Evolutionary conservation across 2,329 filamentous ascomycete species (phyloP), one percentile per base, ranked within the genome.

Genomic region (Cryphonectria naterciae): DNA sequence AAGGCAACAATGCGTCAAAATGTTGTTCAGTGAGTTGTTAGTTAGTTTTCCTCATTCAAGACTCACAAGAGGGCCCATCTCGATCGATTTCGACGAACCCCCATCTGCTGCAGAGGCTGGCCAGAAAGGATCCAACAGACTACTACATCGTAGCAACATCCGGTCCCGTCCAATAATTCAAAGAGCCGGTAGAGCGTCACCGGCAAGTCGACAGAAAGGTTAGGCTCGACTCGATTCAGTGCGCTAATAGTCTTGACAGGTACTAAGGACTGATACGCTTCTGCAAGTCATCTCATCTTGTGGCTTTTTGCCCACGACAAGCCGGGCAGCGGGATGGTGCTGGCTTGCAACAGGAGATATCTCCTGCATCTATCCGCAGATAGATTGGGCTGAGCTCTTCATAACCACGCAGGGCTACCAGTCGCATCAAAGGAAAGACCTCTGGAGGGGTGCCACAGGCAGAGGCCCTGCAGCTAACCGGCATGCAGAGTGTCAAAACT

Each of bases 101-200:
- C 22, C 46, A 19, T n/a, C 22, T 10, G 10, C 19, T 15, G 43
- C 41, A 22, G 11, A 52, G 63, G 69, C 49, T 37, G 49, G 25
- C 37, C 25, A 41, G 43, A 15, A 25, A 39, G 58, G 43, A 60
- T 22, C 58, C 63, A 70, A 65, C 67, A 60, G 56, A 41, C 52
- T 46, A 52, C 35, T 46, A 32, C 56, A n/a, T 39, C 10, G 32
- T 19, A 49, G 46, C 19, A 19, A 32, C 43, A 67, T 69, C 56
- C 66, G 62, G 69, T 66, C 70, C 4, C 62, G 67, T 71, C 70
- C 39, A 63, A 69, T 69, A 69, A 43, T 69, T 46, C 67, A 69
- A 64, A 52, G 61, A 56, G 60, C 67, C 67, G 67, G 63, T 62
- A 67, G 46, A 68, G 65, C 58, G 58, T 62, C 52, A 39, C 49